Base-by-base conservation (phyloP, 1,139 yeast genomes). In the Waltiozyma sp. region DNA sequence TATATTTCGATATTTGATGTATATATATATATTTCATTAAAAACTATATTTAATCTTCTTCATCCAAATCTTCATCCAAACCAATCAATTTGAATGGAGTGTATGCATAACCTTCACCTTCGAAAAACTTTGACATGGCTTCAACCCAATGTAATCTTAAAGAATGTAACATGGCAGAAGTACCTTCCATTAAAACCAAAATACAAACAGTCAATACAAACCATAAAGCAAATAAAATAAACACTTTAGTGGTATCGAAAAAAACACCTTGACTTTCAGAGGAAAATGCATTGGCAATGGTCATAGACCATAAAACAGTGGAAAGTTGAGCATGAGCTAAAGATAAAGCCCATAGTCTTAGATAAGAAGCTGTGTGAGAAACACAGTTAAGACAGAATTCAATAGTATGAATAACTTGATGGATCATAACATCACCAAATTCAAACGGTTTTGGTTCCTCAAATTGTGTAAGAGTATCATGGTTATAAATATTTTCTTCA, bases 311-410 rank as follows among this genome's bases (percentile, higher is more conserved):
- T 52, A 93, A 69, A 36, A 93, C 99, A 14, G 89, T 72, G 1
- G 96, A 88, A 52, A 93, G 73, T 67, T 93, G 99, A n/a, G 95
- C 93, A 62, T 93, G 99, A 0, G 99, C 99, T 47, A 93, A 73
- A 0, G 97, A 89, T 48, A 93, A 71, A 0, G 99, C 99, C 98
- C 98, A 91, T 44, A 91, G 69, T 60, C 98, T 81, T 53, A 91
- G 74, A 57, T 93, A 93, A 0, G 98, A 91, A 0, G 99, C 99
- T 0, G 98, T 93, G 60, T 93, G 99, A 18, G 96, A 87, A 38
- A 93, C 96, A 68, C 97, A 88, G 64, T 91, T 91, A 57, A 93
- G 73, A 61, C 99, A 93, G 63, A 93, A 93, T 67, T 93, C 99
- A 64, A 93, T 93, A 1, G 99, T 93, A 61, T 91, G 97, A 56